A percentile compares a stretch with the other conserved stretches of the same genome.
phyloP scores from a whole-genome alignment of 768 basidiomycete species.

The Ephemerocybe angulata region DNA sequence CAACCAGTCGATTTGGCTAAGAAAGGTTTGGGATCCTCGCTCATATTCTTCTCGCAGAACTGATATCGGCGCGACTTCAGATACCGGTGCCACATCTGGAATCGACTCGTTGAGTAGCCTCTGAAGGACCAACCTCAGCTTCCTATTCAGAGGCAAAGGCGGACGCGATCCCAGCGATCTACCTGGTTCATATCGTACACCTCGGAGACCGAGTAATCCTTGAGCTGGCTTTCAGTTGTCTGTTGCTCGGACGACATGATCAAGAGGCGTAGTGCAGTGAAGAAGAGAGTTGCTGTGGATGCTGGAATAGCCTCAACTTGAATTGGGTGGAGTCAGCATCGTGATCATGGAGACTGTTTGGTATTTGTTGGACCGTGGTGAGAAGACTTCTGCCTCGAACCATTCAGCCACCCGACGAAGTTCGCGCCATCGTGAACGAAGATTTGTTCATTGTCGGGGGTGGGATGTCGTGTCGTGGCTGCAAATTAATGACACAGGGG shows the following conservation, averaged over 20 bases:
- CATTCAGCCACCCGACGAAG: no score
- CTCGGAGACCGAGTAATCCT: slow-evolving; percentile 4
- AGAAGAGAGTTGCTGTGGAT: background rate
- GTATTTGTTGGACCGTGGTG: no score
- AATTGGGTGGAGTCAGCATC: no score
- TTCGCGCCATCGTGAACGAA: no score
- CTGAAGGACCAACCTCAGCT: slow-evolving; percentile 13
- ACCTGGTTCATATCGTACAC: slow-evolving; percentile 26
- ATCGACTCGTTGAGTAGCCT: slow-evolving; percentile 35
- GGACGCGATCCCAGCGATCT: background rate
- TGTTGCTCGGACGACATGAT: background rate
- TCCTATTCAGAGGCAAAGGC: background rate
- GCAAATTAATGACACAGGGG: no score
- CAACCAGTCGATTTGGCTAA: slow-evolving; percentile 75
- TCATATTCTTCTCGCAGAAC: slow-evolving; percentile 65
- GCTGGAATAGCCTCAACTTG: no score
- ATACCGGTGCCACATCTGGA: slow-evolving; percentile 50
- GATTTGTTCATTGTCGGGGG: no score
- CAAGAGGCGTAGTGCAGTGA: background rate
- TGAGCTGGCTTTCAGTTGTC: background rate
- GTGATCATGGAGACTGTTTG: no score
- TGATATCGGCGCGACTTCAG: slow-evolving; percentile 47
- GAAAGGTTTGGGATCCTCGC: slow-evolving; percentile 52
- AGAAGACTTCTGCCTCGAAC: no score
- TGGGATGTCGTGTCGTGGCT: no score